Conservation (phyloP, 1,139 yeast species). For the Yamadazyma trypodendri region DNA sequence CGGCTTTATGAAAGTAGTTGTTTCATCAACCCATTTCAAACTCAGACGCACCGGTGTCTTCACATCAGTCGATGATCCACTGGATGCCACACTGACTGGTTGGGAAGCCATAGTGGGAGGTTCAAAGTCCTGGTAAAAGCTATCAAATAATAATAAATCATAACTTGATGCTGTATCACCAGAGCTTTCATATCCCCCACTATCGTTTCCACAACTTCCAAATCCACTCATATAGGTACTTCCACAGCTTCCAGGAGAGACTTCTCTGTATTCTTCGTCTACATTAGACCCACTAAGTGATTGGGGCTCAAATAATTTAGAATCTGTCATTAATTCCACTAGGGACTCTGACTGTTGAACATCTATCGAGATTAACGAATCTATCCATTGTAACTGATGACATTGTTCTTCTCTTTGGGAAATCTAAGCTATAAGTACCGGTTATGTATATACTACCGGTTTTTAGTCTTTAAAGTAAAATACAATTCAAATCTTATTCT, state of each 20-base stretch:
- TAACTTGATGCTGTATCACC: conserved; percentile 4
- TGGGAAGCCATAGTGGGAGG: neutral
- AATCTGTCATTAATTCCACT: neutral
- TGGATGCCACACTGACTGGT: neutral
- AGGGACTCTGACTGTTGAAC: neutral
- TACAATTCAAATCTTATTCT: conserved; percentile 2
- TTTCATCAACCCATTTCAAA: conserved; percentile 9
- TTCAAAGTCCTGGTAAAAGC: neutral
- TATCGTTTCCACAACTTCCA: neutral
- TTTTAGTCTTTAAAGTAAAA: neutral
- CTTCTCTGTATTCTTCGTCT: neutral
- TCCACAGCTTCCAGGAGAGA: neutral
- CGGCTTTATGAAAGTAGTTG: neutral
- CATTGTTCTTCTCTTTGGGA: conserved; percentile 6
- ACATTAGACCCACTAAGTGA: neutral
- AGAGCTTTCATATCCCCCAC: neutral
- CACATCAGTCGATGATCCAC: neutral
- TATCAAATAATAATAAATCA: conserved; percentile 1
- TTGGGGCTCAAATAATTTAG: neutral
- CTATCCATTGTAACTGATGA: conserved; percentile 1
- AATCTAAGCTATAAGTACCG: conserved; percentile 3
- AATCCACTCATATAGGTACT: neutral
- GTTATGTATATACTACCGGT: conserved; percentile 4
- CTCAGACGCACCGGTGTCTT: neutral
- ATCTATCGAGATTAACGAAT: too few relatives aligned